Percentiles rank a stretch among this genome's conserved stretches.
phyloP scores from a whole-genome alignment of 306 rosid genomes.

The Mucuna pruriens region DNA sequence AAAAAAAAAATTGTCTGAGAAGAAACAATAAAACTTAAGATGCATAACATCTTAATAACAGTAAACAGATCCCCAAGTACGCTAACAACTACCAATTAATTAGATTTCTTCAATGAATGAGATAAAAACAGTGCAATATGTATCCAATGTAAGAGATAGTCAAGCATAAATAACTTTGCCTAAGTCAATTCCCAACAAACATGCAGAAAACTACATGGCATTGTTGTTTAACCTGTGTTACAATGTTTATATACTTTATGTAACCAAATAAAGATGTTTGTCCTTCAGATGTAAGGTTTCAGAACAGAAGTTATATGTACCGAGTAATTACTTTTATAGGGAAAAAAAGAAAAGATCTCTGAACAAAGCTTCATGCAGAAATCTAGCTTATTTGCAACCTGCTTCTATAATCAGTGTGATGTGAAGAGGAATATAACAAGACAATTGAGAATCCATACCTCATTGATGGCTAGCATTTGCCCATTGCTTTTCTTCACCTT shows the following conservation, averaged over 20 bases:
- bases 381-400: not conserved
- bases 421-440: not conserved
- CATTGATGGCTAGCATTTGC: constrained; percentile 75
- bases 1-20: not conserved
- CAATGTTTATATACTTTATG: not conserved
- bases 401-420: not conserved
- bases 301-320: not conserved
- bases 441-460: constrained; percentile 48
- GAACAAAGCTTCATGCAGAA: not conserved
- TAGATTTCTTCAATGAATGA: not conserved
- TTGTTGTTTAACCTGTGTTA: not conserved
- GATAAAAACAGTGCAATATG: not conserved
- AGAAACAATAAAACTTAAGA: not conserved
- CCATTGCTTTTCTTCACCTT: constrained; percentile 89
- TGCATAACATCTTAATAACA: not conserved
- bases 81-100: not conserved
- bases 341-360: not conserved
- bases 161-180: not conserved
- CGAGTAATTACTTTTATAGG: not conserved
- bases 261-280: not conserved
- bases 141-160: not conserved
- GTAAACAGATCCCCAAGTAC: not conserved
- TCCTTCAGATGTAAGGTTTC: not conserved
- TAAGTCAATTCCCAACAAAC: not conserved
- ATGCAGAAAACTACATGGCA: not conserved